Conservation (phyloP, 139 green algal species). For the Coelastrella sp. region DNA sequence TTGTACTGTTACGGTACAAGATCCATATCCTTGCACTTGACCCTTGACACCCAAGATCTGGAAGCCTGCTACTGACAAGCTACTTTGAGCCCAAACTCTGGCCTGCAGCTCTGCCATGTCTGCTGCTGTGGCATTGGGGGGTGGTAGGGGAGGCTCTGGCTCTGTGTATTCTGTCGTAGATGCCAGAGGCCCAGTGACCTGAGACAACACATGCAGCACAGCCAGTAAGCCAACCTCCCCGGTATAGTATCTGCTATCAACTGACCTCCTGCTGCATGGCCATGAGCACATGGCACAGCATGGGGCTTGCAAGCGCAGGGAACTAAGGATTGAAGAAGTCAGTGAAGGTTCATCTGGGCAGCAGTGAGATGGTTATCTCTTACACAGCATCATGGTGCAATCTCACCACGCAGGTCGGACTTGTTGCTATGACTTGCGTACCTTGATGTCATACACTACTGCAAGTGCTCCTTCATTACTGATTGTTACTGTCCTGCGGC, state of each 20-base stretch:
- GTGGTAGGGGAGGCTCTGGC: not conserved
- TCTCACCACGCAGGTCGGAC: too few relatives aligned
- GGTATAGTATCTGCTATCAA: too few relatives aligned
- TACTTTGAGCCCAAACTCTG: not conserved
- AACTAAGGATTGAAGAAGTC: too few relatives aligned
- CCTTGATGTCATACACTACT: slow-evolving; percentile 61
- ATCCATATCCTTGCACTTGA: slow-evolving; percentile 53
- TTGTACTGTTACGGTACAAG: slow-evolving; percentile 46
- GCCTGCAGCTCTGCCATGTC: slow-evolving; percentile 35
- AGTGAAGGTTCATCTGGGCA: too few relatives aligned
- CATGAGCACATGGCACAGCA: too few relatives aligned
- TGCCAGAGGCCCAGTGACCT: slow-evolving; percentile 32
- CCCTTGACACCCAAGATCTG: slow-evolving; percentile 47
- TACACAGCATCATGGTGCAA: too few relatives aligned
- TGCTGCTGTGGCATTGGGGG: slow-evolving; percentile 28
- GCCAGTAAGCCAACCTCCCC: too few relatives aligned
- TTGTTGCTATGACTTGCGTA: too few relatives aligned
- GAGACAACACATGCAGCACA: too few relatives aligned
- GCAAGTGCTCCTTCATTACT: slow-evolving; percentile 70
- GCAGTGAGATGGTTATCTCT: too few relatives aligned
- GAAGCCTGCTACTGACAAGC: slow-evolving; percentile 51
- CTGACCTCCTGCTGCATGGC: too few relatives aligned
- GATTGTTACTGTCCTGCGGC: slow-evolving; percentile 56
- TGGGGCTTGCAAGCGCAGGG: too few relatives aligned
- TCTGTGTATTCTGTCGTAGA: slow-evolving; percentile 27